Conservation (phyloP, 345 rosid species). For the Salix suchowensis region DNA sequence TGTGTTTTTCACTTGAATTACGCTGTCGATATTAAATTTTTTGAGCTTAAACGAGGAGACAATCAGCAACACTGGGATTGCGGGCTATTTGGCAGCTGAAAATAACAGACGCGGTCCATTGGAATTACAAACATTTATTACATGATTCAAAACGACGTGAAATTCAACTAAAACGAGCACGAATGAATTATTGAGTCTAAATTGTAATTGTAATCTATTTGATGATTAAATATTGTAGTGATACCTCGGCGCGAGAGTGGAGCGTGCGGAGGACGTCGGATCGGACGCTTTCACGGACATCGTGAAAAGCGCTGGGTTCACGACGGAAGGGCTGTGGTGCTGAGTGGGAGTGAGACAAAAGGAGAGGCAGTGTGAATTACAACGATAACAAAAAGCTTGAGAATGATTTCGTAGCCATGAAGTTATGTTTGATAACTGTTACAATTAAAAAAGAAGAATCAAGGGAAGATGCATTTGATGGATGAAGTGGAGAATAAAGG, state of each 20-base stretch:
- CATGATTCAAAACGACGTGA: neutral
- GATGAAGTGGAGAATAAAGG: neutral
- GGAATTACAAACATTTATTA: neutral
- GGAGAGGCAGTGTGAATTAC: conserved; percentile 10
- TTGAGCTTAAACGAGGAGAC: neutral
- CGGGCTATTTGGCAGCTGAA: neutral
- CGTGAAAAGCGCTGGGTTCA: conserved; percentile 96
- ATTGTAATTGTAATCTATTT: neutral
- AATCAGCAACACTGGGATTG: neutral
- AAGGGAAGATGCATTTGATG: neutral
- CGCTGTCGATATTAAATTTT: too few relatives aligned
- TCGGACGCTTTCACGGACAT: conserved; percentile 75
- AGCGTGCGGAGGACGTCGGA: conserved; percentile 92
- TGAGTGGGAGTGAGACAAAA: conserved; percentile 17
- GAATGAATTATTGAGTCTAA: neutral
- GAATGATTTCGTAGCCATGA: neutral
- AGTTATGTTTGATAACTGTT: neutral
- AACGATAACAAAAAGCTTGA: neutral
- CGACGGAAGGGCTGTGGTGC: conserved; percentile 75
- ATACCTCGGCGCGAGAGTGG: conserved; percentile 95
- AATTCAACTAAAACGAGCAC: neutral
- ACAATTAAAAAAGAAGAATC: neutral
- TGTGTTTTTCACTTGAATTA: too few relatives aligned
- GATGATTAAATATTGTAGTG: neutral
- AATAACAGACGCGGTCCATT: neutral